Base-by-base conservation (phyloP, 2,329 filamentous ascomycete genomes). In the Botrytis pseudocinerea region DNA sequence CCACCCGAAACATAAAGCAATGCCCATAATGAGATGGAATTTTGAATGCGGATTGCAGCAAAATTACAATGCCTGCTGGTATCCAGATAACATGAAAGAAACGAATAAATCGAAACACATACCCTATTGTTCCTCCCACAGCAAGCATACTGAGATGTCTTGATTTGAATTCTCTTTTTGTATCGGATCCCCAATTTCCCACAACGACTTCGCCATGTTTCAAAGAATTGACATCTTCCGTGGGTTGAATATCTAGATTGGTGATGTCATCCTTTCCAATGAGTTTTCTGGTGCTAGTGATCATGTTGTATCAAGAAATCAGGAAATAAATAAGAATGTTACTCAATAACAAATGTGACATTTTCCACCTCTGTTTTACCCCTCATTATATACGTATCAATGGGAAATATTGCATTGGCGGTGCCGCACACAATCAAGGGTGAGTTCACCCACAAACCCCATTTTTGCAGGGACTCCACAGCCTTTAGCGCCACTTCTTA, bases 91-190 rank as follows among this genome's bases (percentile, higher is more conserved):
- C 2, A 6, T 20, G 4, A 64, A 2, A 46, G 10, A 46, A 46
- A 22, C 16, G n/a, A n/a, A 28, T 12, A 14, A 44, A 18, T 40
- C 8, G 16, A 42, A 10, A 25, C 35, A 61, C 59, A 64, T 64
- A 69, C 51, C 68, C 68, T 40, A 61, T 70, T 1, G 54, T 70
- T 1, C 68, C 54, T 7, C 68, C 68, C 9, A 70, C 68, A 35
- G 51, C 68, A 22, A 70, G 40, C 68, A 70, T 61, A 61, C 54
- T 70, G 6, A 70, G 20, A 61, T 70, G 54, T 70, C 54, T 44
- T 28, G 51, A 57, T 32, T 57, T 57, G 14, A 57, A 57, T 18
- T 57, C n/a, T 57, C 51, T 57, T 57, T 57, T 57, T n/a, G 51
- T 70, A 44, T 70, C 54, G 4, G n/a, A 60, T 10, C 68, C 68